Evolutionary conservation across 176 grass and related monocot species (phyloP).

Genomic region (Juncus effusus): DNA sequence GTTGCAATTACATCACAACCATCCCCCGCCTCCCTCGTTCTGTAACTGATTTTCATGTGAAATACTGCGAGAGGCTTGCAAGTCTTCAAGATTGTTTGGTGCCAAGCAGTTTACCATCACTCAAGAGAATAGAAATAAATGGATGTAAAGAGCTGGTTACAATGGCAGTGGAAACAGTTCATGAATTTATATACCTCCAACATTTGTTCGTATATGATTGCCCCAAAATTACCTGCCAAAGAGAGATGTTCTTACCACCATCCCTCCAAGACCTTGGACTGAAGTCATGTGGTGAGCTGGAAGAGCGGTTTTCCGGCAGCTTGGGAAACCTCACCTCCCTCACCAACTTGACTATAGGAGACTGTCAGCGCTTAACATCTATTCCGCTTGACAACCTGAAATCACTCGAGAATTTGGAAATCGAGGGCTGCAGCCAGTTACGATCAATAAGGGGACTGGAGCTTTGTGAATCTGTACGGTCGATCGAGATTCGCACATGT

Average conservation of each 20-base stretch:
- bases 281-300: slow-evolving; percentile 3
- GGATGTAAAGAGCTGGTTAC: background rate
- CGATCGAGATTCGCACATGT: no score
- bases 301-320: background rate
- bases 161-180: background rate
- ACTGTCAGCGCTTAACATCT: background rate
- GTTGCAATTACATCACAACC: background rate
- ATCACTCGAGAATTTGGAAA: no score
- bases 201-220: background rate
- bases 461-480: no score
- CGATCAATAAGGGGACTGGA: no score
- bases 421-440: no score
- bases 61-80: background rate
- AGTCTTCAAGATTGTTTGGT: slow-evolving; percentile 8
- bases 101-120: background rate
- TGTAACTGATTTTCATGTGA: no score
- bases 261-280: slow-evolving; percentile 10
- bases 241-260: slow-evolving; percentile 15
- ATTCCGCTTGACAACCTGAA: background rate
- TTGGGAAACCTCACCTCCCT: slow-evolving; percentile 27
- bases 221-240: background rate
- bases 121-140: background rate
- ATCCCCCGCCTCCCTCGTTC: background rate
- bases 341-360: background rate
- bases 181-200: no score